phyloP scores from a whole-genome alignment of 495 filamentous ascomycete species.

The Schizothecium vesticola region DNA sequence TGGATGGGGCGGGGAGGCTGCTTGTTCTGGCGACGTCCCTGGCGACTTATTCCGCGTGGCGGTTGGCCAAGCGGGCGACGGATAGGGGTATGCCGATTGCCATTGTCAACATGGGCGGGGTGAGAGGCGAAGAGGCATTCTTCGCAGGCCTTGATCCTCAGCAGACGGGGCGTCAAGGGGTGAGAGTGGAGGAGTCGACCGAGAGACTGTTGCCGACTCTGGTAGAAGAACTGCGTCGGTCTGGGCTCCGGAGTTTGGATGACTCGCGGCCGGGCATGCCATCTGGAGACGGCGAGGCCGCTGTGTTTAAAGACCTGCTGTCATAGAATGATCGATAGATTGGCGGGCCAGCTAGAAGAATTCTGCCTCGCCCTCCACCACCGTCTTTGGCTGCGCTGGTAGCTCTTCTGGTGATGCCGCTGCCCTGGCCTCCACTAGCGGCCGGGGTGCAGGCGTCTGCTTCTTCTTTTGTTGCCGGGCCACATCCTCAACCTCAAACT shows the following conservation, averaged over 20 bases:
- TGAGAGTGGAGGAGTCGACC: conserved; percentile 50
- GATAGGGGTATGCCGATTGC: conserved; percentile 79
- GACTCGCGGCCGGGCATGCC: not conserved
- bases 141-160: conserved; percentile 47
- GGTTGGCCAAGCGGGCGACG: conserved; percentile 75
- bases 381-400: not conserved
- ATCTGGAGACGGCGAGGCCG: conserved; percentile 6
- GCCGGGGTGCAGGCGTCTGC: not conserved
- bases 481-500: conserved; percentile 74
- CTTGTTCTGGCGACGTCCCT: conserved; percentile 83
- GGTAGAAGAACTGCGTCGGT: conserved; percentile 36
- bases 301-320: conserved; percentile 48
- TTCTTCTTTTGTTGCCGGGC: conserved; percentile 47
- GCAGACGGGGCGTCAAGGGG: conserved; percentile 44
- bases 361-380: conserved; percentile 12
- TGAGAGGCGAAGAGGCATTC: conserved; percentile 70
- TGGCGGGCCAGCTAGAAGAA: conserved; percentile 33
- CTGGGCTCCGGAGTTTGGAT: not conserved
- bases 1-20: conserved; percentile 68
- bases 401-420: conserved; percentile 7
- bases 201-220: conserved; percentile 51
- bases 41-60: conserved; percentile 92
- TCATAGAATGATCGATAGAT: conserved; percentile 30
- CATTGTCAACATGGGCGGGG: conserved; percentile 76
- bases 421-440: conserved; percentile 12